These are phyloP conservation scores for Myxozyma neotropica DNA, from an alignment of 805 yeast species.

Conservation along the genomic window DNA sequence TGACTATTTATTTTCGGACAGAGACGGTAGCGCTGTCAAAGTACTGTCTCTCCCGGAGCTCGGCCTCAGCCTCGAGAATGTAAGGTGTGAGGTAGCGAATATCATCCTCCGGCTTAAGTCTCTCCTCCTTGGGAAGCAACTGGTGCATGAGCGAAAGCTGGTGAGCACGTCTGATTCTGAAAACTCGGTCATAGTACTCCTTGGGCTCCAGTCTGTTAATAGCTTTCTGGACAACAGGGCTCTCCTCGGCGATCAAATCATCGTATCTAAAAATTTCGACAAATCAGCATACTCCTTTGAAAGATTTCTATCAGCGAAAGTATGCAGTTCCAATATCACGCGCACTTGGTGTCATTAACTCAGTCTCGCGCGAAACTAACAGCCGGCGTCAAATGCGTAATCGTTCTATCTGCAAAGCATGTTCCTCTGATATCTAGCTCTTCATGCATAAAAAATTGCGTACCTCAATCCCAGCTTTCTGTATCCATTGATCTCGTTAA, in stretches of 20 bases:
- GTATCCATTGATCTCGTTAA: constrained; percentile 80
- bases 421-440: no score
- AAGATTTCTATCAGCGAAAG: no score
- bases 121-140: constrained; percentile 78
- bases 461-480: constrained; percentile 83
- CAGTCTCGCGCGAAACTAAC: no score
- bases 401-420: no score
- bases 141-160: constrained; percentile 84
- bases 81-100: constrained; percentile 81
- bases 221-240: constrained; percentile 82
- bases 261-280: constrained; percentile 56
- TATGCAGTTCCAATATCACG: no score
- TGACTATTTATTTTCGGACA: constrained; percentile 15
- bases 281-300: not conserved
- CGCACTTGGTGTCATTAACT: no score
- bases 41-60: constrained; percentile 80
- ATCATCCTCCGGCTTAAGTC: constrained; percentile 78
- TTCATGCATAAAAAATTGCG: constrained; percentile 9
- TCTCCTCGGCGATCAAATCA: constrained; percentile 87
- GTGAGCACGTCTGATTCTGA: constrained; percentile 88
- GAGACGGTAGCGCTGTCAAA: constrained; percentile 71
- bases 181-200: constrained; percentile 87
- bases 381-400: no score
- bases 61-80: constrained; percentile 92
- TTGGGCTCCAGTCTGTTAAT: constrained; percentile 80